Conservation (phyloP, 129 eudicot species). For the Pittosporum tobira region DNA sequence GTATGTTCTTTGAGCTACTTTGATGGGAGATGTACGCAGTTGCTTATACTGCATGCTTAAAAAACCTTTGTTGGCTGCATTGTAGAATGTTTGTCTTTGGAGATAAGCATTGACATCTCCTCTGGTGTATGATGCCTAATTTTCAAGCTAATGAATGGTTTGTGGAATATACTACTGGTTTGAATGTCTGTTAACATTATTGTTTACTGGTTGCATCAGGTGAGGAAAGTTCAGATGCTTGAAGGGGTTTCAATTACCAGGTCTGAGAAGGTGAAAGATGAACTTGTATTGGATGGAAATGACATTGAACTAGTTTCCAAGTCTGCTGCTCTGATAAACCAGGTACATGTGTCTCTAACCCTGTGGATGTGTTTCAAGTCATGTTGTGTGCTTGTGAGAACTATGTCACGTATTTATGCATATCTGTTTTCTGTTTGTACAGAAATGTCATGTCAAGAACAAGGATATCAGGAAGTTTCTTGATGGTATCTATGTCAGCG, state of each 20-base stretch:
- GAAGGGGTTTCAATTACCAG: slow-evolving; percentile 6
- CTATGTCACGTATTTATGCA: background rate
- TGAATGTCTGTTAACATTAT: background rate
- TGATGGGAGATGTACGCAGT: too few relatives aligned
- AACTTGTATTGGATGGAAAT: slow-evolving; percentile 2
- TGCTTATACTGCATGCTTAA: too few relatives aligned
- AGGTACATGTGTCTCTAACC: background rate
- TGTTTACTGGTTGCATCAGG: background rate
- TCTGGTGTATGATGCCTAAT: too few relatives aligned
- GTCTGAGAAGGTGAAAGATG: slow-evolving; percentile 7
- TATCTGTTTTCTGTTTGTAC: background rate
- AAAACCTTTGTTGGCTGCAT: too few relatives aligned
- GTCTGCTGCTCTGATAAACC: slow-evolving; percentile 10
- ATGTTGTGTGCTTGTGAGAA: background rate
- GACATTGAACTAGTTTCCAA: slow-evolving; percentile 6
- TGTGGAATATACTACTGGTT: background rate
- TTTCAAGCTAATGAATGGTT: too few relatives aligned
- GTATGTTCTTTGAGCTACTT: too few relatives aligned
- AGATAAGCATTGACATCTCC: too few relatives aligned
- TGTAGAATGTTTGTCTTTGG: too few relatives aligned
- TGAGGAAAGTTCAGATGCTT: slow-evolving; percentile 13
- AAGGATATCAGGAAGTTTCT: slow-evolving; percentile 4
- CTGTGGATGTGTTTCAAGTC: background rate
- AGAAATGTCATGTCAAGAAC: slow-evolving; percentile 14
- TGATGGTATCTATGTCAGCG: slow-evolving; percentile 13